phyloP scores from a whole-genome alignment of 192 early-diverging fungal species.

The Dispira parvispora region DNA sequence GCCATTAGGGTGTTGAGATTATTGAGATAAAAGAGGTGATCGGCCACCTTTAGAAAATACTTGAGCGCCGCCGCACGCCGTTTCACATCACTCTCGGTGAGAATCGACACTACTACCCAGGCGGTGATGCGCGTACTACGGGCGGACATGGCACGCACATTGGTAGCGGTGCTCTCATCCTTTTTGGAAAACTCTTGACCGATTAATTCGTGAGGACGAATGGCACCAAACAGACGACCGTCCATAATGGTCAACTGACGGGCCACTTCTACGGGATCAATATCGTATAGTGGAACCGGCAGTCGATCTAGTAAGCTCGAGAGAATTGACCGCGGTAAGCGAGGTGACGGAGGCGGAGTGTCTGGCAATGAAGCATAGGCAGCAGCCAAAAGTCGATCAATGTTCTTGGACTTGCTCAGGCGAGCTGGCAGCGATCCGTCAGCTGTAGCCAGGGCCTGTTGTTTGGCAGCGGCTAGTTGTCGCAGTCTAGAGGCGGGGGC shows the following conservation, averaged over 20 bases:
- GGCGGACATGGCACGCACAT: constrained; percentile 54
- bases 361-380: constrained; percentile 8
- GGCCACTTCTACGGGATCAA: constrained; percentile 64
- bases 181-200: constrained; percentile 43
- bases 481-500: background rate
- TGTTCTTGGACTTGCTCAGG: constrained; percentile 10
- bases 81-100: constrained; percentile 52
- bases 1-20: constrained; percentile 66
- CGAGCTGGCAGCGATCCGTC: background rate
- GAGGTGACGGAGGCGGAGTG: constrained; percentile 5
- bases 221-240: constrained; percentile 38
- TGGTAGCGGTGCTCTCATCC: constrained; percentile 28
- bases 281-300: constrained; percentile 25
- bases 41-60: constrained; percentile 66
- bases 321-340: constrained; percentile 12
- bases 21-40: constrained; percentile 32
- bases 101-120: constrained; percentile 61
- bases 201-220: constrained; percentile 57
- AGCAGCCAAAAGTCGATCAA: constrained; percentile 9
- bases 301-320: constrained; percentile 23
- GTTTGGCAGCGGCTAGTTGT: constrained; percentile 7
- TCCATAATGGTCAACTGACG: constrained; percentile 76
- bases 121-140: constrained; percentile 56
- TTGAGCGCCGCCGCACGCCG: constrained; percentile 45
- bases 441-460: background rate